Evolutionary conservation across 2,329 filamentous ascomycete species (phyloP).

Genomic region (Zasmidium angulare): DNA sequence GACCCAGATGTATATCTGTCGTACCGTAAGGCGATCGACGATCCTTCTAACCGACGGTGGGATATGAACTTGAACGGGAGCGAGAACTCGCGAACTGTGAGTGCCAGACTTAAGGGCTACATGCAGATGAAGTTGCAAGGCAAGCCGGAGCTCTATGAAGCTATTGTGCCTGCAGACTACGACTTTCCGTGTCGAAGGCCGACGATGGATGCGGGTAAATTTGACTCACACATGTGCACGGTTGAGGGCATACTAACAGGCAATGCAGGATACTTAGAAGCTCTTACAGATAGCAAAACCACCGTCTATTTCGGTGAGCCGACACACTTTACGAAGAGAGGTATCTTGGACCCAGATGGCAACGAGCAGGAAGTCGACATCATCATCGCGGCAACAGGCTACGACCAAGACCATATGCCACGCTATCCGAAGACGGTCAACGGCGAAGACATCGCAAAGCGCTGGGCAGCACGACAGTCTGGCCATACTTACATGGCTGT

Average conservation of each 20-base stretch:
- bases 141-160: slow-evolving; percentile 15
- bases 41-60: slow-evolving; percentile 11
- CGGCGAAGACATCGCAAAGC: slow-evolving; percentile 12
- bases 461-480: slow-evolving; percentile 2
- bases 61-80: slow-evolving; percentile 17
- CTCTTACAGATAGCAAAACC: slow-evolving; percentile 16
- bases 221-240: not conserved
- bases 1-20: slow-evolving; percentile 16
- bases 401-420: slow-evolving; percentile 20
- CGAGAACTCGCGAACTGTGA: slow-evolving; percentile 7
- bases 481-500: slow-evolving; percentile 22
- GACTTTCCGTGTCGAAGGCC: slow-evolving; percentile 19
- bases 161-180: slow-evolving; percentile 18
- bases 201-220: slow-evolving; percentile 9
- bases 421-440: slow-evolving; percentile 22
- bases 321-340: not conserved
- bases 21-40: slow-evolving; percentile 19
- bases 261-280: slow-evolving; percentile 20
- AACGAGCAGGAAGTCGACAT: slow-evolving; percentile 24
- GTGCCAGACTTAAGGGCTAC: slow-evolving; percentile 14
- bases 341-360: slow-evolving; percentile 2
- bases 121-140: slow-evolving; percentile 16
- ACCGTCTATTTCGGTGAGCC: slow-evolving; percentile 13
- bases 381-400: slow-evolving; percentile 23
- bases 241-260: not conserved